phyloP scores from a whole-genome alignment of 768 basidiomycete genomes.

The Tylopilus rubrobrunneus region DNA sequence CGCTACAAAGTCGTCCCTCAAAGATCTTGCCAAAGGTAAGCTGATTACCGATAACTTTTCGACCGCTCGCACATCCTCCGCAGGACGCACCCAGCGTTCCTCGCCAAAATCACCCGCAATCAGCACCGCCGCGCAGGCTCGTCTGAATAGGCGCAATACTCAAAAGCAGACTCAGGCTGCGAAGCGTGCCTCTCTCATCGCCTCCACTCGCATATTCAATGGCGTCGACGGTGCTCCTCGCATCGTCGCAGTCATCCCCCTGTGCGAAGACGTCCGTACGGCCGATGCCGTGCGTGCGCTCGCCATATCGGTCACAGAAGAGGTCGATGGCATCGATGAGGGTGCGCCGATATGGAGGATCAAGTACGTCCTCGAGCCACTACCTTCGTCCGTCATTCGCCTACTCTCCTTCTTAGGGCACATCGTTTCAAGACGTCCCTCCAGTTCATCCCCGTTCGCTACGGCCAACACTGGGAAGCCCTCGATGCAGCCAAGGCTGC shows the following conservation, averaged over 20 bases:
- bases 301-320: conserved; percentile 53
- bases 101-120: conserved; percentile 49
- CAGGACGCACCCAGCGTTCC: conserved; percentile 56
- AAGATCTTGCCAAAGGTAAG: conserved; percentile 80
- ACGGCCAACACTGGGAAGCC: conserved; percentile 67
- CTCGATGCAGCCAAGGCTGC: conserved; percentile 85
- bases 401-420: conserved; percentile 49
- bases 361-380: conserved; percentile 42
- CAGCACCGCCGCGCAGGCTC: conserved; percentile 60
- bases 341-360: conserved; percentile 56
- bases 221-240: conserved; percentile 78
- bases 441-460: conserved; percentile 78
- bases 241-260: conserved; percentile 83
- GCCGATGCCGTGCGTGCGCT: conserved; percentile 52
- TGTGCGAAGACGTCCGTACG: conserved; percentile 63
- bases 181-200: conserved; percentile 66
- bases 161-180: conserved; percentile 78
- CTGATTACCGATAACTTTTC: not conserved
- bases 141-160: conserved; percentile 76
- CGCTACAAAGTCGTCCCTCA: conserved; percentile 79
- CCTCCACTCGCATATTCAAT: conserved; percentile 73
- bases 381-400: not conserved
- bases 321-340: conserved; percentile 21
- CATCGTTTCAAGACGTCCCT: conserved; percentile 89
- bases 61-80: not conserved